Percentiles rank a stretch among this genome's conserved stretches.
Conservation (phyloP, 2,329 filamentous ascomycete genomes). For the Phaeosphaeriaceae sp. region DNA sequence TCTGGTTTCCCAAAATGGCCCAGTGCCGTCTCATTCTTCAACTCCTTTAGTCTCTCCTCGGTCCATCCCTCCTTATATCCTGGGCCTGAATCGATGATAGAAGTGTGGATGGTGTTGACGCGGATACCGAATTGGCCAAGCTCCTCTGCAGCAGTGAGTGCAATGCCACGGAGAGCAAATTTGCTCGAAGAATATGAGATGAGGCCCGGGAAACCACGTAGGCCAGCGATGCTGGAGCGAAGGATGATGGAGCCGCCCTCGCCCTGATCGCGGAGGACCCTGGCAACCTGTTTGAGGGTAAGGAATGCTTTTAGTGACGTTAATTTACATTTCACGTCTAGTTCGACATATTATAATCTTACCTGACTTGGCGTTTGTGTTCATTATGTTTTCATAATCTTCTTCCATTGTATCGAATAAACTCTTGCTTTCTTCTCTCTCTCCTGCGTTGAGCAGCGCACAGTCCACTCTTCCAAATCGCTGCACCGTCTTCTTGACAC, state of each 20-base stretch:
- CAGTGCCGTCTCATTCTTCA: constrained; percentile 43
- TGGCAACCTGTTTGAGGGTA: constrained; percentile 45
- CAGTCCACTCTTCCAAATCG: constrained; percentile 38
- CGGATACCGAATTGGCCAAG: constrained; percentile 48
- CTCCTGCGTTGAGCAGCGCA: constrained; percentile 36
- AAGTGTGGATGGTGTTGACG: constrained; percentile 51
- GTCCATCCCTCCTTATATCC: constrained; percentile 46
- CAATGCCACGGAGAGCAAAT: constrained; percentile 49
- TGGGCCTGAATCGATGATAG: constrained; percentile 44
- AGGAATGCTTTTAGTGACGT: constrained; percentile 39
- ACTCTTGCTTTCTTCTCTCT: constrained; percentile 34
- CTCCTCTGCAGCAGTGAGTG: constrained; percentile 47
- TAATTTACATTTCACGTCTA: background rate
- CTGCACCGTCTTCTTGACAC: constrained; percentile 30
- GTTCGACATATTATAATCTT: constrained; percentile 2
- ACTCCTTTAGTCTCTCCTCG: constrained; percentile 42
- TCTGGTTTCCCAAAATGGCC: constrained; percentile 46
- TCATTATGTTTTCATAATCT: constrained; percentile 46
- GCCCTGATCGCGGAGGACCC: constrained; percentile 40
- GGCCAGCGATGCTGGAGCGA: constrained; percentile 49
- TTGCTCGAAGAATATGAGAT: constrained; percentile 47
- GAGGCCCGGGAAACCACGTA: constrained; percentile 47
- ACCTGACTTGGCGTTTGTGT: constrained; percentile 49
- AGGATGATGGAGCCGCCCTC: constrained; percentile 49
- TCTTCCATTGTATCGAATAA: constrained; percentile 47